Evolutionary conservation across 139 green algal species (phyloP).

Genomic region (Tetratostichococcus sp.): DNA sequence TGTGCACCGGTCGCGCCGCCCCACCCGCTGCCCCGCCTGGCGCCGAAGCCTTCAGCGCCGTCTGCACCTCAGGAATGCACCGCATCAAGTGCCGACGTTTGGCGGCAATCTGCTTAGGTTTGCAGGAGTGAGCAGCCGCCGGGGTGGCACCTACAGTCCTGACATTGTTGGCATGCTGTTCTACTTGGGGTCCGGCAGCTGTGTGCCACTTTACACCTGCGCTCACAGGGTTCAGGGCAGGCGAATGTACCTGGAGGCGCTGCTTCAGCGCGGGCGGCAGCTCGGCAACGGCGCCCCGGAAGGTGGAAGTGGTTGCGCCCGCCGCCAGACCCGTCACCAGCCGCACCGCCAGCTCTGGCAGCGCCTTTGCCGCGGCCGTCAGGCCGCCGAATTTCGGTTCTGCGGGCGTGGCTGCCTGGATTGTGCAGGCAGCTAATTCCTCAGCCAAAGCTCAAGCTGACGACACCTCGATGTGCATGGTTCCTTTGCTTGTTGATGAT

Average conservation of each 20-base stretch:
- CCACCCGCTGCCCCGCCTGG: neutral
- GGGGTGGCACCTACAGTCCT: no score
- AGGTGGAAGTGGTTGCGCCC: slow-evolving; percentile 20
- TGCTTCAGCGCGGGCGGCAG: slow-evolving; percentile 37
- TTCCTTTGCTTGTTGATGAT: no score
- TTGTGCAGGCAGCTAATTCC: neutral
- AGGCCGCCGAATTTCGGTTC: neutral
- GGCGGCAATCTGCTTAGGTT: no score
- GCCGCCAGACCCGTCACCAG: slow-evolving; percentile 41
- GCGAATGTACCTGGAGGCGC: slow-evolving; percentile 43
- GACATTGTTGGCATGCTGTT: no score
- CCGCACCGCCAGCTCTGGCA: slow-evolving; percentile 31
- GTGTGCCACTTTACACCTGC: no score
- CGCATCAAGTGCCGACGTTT: no score
- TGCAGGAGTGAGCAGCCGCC: no score
- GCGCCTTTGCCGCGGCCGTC: neutral
- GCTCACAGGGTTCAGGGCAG: neutral
- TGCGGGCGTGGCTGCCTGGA: neutral
- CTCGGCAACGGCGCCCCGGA: slow-evolving; percentile 30
- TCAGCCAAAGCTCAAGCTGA: no score
- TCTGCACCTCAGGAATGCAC: no score
- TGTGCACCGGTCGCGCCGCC: neutral
- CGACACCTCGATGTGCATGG: no score
- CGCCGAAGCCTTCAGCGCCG: neutral
- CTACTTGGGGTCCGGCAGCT: no score